phyloP scores from a whole-genome alignment of 2,329 filamentous ascomycete genomes.

The Nemania bipapillata region DNA sequence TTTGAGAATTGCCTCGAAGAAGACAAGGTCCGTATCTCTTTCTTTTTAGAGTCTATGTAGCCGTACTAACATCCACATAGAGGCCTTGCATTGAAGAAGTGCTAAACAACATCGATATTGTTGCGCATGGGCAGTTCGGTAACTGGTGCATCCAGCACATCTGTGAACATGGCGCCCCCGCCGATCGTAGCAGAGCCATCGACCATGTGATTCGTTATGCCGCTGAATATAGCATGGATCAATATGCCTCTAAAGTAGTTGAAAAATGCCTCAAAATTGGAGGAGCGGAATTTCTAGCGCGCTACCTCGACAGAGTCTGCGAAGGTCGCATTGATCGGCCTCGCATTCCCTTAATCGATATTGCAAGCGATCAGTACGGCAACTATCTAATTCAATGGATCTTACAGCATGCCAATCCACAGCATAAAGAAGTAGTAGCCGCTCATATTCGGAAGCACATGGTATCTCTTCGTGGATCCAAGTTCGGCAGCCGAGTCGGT shows the following conservation, averaged over 20 bases:
- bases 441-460: constrained; percentile 98
- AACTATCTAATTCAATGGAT: constrained; percentile 99
- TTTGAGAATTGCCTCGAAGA: constrained; percentile 99
- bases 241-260: constrained; percentile 98
- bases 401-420: constrained; percentile 83
- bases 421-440: constrained; percentile 92
- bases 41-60: background rate
- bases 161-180: constrained; percentile 92
- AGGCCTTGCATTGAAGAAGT: constrained; percentile 98
- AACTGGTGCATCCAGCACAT: constrained; percentile 99
- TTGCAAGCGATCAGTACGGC: constrained; percentile 97
- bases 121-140: constrained; percentile 96
- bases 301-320: constrained; percentile 93
- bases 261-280: constrained; percentile 99
- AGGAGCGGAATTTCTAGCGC: constrained; percentile 85
- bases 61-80: constrained; percentile 59
- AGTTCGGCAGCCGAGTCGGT: constrained; percentile 96
- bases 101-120: constrained; percentile 91
- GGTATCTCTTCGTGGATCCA: constrained; percentile 97
- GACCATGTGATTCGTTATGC: constrained; percentile 95
- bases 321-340: constrained; percentile 90
- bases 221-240: constrained; percentile 97
- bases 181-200: constrained; percentile 90
- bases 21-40: constrained; percentile 77
- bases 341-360: constrained; percentile 96